Conservation (phyloP, 106 monocot species). For the Posidonia australis region DNA sequence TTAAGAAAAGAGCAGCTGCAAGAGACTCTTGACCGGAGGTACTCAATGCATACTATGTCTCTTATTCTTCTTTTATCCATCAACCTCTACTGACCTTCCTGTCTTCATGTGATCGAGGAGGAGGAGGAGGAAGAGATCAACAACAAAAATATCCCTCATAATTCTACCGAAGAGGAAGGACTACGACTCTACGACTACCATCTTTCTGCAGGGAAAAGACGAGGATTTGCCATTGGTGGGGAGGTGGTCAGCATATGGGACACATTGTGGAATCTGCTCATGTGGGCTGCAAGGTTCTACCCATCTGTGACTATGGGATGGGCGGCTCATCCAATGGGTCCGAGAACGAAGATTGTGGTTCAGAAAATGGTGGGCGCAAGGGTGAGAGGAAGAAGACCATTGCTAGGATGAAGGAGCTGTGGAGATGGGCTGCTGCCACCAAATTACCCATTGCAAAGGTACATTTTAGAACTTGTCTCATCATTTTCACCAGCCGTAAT, state of each 20-base stretch:
- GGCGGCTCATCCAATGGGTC: not conserved
- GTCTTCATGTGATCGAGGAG: too few relatives aligned
- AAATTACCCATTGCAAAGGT: not conserved
- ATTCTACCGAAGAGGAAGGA: not conserved
- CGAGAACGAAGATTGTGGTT: not conserved
- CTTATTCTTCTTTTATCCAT: too few relatives aligned
- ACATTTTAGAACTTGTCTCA: too few relatives aligned
- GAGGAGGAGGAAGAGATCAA: not conserved
- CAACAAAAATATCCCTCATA: not conserved
- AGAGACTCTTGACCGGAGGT: too few relatives aligned
- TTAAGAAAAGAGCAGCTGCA: not conserved
- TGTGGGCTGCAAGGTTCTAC: constrained; percentile 5
- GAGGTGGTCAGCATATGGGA: constrained; percentile 1
- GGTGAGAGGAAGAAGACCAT: not conserved
- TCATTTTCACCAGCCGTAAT: too few relatives aligned
- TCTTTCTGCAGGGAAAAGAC: not conserved
- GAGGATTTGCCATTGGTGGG: not conserved
- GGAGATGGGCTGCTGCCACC: constrained; percentile 1
- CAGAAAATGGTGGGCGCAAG: not conserved
- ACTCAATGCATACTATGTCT: too few relatives aligned
- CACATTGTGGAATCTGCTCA: not conserved
- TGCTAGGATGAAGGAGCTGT: constrained; percentile 1
- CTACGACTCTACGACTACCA: not conserved
- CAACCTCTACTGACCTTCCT: too few relatives aligned
- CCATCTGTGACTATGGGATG: not conserved